These are phyloP conservation scores for Xylaria sp. DNA, from an alignment of 2,329 filamentous ascomycete species.

Conservation along the genomic window DNA sequence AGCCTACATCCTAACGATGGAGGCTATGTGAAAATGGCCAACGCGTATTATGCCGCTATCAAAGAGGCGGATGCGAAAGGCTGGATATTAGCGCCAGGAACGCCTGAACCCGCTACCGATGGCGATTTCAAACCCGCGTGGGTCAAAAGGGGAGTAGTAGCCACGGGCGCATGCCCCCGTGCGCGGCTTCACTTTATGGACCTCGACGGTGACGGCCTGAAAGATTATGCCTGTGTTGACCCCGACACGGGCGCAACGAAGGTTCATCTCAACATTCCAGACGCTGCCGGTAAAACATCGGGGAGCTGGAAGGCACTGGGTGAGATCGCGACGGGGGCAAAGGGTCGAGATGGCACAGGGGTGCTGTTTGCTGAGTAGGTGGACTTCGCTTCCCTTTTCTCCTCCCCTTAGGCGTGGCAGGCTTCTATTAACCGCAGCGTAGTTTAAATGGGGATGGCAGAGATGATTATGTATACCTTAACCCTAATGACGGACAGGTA, in stretches of 20 bases:
- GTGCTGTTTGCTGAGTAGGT: conserved; percentile 20
- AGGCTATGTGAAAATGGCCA: conserved; percentile 21
- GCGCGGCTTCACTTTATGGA: conserved; percentile 14
- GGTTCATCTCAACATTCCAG: conserved; percentile 10
- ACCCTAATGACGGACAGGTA: background rate
- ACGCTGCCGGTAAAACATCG: conserved; percentile 6
- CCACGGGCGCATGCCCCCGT: conserved; percentile 5
- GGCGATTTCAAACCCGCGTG: conserved; percentile 12
- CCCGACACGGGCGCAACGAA: background rate
- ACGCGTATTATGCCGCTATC: conserved; percentile 11
- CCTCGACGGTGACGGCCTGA: conserved; percentile 19
- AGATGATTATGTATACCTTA: conserved; percentile 20
- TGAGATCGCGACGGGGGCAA: conserved; percentile 1
- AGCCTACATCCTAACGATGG: conserved; percentile 23
- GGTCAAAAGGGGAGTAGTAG: background rate
- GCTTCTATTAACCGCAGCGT: background rate
- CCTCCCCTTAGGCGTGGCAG: background rate
- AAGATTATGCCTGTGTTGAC: conserved; percentile 21
- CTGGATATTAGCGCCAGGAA: conserved; percentile 5
- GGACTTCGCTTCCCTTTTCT: background rate
- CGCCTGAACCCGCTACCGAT: background rate
- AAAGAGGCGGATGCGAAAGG: background rate
- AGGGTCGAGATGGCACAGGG: conserved; percentile 1
- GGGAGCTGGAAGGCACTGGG: background rate
- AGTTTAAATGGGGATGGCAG: conserved; percentile 20